Evolutionary conservation across 371 early-diverging fungal species (phyloP).

Genomic region (Phascolomyces articulosus): DNA sequence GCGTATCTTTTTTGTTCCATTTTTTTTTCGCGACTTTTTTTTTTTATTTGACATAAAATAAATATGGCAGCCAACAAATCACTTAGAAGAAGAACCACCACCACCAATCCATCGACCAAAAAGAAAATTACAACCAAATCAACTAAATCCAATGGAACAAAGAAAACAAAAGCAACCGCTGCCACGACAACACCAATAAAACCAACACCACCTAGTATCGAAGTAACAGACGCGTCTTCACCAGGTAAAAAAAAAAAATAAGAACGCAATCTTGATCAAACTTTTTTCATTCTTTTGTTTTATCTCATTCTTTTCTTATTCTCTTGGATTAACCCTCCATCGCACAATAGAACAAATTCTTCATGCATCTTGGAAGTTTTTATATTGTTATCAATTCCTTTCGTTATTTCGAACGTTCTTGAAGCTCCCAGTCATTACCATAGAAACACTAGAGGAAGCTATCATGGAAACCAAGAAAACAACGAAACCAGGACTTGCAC

Average conservation of each 20-base stretch:
- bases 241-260: neutral
- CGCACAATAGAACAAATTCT: slow-evolving; percentile 8
- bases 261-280: no score
- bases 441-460: slow-evolving; percentile 6
- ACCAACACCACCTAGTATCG: neutral
- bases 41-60: neutral
- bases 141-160: neutral
- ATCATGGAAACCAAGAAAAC: neutral
- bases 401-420: neutral
- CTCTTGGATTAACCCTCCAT: no score
- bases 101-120: neutral
- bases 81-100: neutral
- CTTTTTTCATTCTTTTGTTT: no score
- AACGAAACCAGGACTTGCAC: neutral
- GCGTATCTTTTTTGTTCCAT: neutral
- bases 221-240: slow-evolving; percentile 10
- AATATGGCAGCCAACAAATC: slow-evolving; percentile 1
- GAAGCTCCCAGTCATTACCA: neutral
- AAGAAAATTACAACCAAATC: neutral
- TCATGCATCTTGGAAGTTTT: slow-evolving; percentile 11
- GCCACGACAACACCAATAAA: neutral
- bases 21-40: neutral
- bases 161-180: neutral
- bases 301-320: neutral
- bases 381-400: slow-evolving; percentile 8